Evolutionary conservation across 2,329 filamentous ascomycete genomes (phyloP).

Genomic region (Epichloe hybrida): DNA sequence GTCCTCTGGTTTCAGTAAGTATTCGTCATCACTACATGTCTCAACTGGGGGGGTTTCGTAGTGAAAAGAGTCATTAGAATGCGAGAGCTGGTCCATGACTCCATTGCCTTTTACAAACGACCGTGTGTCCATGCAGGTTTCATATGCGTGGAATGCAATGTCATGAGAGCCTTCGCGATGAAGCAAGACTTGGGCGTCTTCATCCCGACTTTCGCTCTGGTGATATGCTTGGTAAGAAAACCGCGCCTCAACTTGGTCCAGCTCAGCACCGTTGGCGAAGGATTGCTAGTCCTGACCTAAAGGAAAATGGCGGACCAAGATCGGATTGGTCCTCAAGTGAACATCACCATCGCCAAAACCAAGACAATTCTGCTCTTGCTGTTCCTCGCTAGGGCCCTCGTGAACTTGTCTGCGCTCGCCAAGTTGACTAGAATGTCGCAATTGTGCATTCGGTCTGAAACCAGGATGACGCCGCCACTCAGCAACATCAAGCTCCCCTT

Average conservation of each 20-base stretch:
- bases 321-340: neutral
- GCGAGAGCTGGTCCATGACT: neutral
- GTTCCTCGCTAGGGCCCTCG: constrained; percentile 13
- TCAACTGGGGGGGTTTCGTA: constrained; percentile 42
- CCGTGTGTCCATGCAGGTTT: neutral
- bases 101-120: neutral
- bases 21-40: constrained; percentile 61
- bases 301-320: neutral
- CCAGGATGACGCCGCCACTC: constrained; percentile 9
- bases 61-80: constrained; percentile 29
- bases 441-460: constrained; percentile 20
- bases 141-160: neutral
- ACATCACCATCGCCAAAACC: neutral
- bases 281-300: constrained; percentile 3
- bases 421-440: constrained; percentile 28
- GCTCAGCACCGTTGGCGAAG: neutral
- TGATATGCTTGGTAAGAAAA: neutral
- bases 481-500: constrained; percentile 2
- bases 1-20: constrained; percentile 92
- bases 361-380: constrained; percentile 11
- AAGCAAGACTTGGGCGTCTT: neutral
- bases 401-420: constrained; percentile 8
- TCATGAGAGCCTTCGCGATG: neutral
- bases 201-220: neutral
- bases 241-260: neutral